Conservation (phyloP, 2,329 filamentous ascomycete genomes). For the Aspergillus floridensis region DNA sequence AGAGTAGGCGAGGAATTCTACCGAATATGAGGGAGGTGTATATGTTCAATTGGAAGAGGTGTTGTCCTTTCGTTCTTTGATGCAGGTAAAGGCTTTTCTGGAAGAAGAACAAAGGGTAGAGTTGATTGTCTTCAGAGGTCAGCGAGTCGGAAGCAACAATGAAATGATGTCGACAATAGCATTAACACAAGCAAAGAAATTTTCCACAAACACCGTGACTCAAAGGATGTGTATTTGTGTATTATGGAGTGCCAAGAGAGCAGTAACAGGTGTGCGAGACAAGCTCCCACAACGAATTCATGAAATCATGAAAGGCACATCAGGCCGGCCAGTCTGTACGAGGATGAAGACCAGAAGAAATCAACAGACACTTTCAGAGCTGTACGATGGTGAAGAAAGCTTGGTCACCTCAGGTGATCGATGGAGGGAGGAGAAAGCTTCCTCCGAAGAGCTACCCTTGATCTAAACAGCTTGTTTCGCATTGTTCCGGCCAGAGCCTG, state of each 20-base stretch:
- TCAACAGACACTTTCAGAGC: not conserved
- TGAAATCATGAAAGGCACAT: not conserved
- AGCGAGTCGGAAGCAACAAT: not conserved
- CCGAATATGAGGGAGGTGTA: not conserved
- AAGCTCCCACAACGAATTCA: not conserved
- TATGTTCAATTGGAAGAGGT: not conserved
- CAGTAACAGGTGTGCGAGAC: not conserved
- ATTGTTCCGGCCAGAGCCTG: not conserved
- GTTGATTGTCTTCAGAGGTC: not conserved
- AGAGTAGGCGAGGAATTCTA: not conserved
- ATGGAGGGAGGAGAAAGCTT: not conserved
- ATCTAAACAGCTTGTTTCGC: slow-evolving; percentile 6
- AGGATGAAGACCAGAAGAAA: not conserved
- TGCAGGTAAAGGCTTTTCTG: not conserved
- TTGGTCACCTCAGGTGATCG: not conserved
- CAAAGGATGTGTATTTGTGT: not conserved
- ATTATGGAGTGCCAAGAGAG: not conserved
- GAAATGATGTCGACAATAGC: not conserved
- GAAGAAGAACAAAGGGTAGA: not conserved
- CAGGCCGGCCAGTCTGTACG: not conserved
- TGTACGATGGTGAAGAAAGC: not conserved
- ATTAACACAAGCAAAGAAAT: not conserved
- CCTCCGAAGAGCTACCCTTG: slow-evolving; percentile 2
- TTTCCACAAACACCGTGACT: not conserved
- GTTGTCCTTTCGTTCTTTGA: not conserved